Evolutionary conservation across 768 basidiomycete species (phyloP).

Genomic region (Trametes sanguinea): DNA sequence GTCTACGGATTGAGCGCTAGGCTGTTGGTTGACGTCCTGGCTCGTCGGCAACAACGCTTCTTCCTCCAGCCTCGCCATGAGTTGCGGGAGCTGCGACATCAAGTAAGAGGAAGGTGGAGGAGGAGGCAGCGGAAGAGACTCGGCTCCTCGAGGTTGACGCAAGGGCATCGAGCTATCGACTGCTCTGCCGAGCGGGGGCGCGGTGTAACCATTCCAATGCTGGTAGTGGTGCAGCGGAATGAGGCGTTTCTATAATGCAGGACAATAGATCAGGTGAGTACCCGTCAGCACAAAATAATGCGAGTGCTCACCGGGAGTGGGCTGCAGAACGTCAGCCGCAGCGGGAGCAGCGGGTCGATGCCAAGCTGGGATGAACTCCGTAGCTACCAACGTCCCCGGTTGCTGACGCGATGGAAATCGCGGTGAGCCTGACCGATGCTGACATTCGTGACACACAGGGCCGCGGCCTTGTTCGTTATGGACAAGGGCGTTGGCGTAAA

Average conservation of each 20-base stretch:
- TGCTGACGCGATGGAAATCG: neutral
- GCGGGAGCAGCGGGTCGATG: neutral
- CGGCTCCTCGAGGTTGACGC: neutral
- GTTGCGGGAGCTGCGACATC: constrained; percentile 1
- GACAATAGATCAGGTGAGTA: neutral
- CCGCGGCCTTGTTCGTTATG: neutral
- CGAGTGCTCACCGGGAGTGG: neutral
- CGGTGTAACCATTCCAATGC: neutral
- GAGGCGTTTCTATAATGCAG: neutral
- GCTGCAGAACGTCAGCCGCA: neutral
- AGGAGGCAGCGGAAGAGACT: neutral
- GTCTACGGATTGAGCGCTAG: too few relatives aligned
- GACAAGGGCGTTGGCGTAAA: neutral
- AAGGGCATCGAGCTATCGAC: neutral
- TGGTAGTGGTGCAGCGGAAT: neutral
- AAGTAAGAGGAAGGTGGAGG: constrained; percentile 3
- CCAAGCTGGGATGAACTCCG: constrained; percentile 12
- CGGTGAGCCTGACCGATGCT: neutral
- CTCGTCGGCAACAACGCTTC: neutral
- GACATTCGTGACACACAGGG: neutral
- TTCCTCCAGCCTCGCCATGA: constrained; percentile 1
- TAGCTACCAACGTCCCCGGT: neutral
- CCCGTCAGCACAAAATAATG: too few relatives aligned
- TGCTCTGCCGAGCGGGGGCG: neutral
- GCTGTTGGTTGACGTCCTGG: neutral